Conservation (phyloP, 306 rosid genomes). For the Hippophae gyantsensis region DNA sequence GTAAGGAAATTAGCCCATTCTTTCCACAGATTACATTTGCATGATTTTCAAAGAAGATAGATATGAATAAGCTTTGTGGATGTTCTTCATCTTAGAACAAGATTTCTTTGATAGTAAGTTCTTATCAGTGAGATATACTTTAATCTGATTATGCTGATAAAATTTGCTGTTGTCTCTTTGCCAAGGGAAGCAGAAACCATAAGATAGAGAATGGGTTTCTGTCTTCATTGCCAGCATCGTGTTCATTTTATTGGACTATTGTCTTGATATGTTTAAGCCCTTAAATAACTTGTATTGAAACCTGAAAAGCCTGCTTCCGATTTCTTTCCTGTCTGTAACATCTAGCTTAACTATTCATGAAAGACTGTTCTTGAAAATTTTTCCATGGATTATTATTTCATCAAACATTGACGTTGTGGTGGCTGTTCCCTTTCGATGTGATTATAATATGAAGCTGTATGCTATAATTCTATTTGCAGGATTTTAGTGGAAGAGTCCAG, state of each 20-base stretch:
- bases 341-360: too few species aligned
- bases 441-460: slow-evolving; percentile 7
- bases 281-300: neutral
- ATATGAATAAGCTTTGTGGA: too few species aligned
- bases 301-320: too few species aligned
- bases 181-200: neutral
- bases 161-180: neutral
- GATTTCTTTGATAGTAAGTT: too few species aligned
- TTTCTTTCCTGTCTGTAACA: too few species aligned
- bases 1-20: too few species aligned
- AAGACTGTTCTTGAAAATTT: too few species aligned
- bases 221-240: neutral
- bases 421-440: slow-evolving; percentile 4
- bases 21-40: too few species aligned
- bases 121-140: too few species aligned
- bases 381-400: neutral
- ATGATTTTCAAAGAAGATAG: too few species aligned
- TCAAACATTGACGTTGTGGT: neutral
- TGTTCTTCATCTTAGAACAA: too few species aligned
- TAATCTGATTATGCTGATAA: too few species aligned
- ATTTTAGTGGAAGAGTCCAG: slow-evolving; percentile 67
- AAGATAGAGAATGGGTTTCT: neutral
- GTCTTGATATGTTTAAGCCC: neutral
- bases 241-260: slow-evolving; percentile 2
- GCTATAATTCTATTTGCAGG: slow-evolving; percentile 37